Evolutionary conservation across 2,329 filamentous ascomycete genomes (phyloP), one percentile per base, ranked within the genome.

Genomic region (Aspergillus luchuensis): DNA sequence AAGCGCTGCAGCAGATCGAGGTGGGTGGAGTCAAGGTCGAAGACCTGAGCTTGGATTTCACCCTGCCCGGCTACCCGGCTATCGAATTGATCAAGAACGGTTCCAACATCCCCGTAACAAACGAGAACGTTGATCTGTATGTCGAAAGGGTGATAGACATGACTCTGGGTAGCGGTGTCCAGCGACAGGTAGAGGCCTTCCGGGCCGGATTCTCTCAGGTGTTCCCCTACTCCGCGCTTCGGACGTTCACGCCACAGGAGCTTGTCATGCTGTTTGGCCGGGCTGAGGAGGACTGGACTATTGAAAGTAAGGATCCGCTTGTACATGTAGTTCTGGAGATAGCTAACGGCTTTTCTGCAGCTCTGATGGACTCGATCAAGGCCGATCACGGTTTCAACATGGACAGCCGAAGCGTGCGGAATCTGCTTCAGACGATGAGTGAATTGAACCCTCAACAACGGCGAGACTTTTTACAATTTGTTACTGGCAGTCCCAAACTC

Each of bases 331-430:
- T 8, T 17, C 28, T 15, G 4, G 36, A 30, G 2, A 10, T 50
- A 25, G 28, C 73, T 78, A 71, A 77, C 68, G 60, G 67, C 25
- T 1, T 64, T 56, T 28, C 62, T 50, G 47, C 69, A 95, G 91
- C 95, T 61, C 86, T 99, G 43, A 96, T 96, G 86, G 95, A 99
- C 73, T 97, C 94, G 0, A 94, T 99, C 80, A 99, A 99, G 80
- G 95, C 95, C 28, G 95, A 99, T 70, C 95, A 99, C 74, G 95
- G 95, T 8, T 99, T 91, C 81, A 99, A 98, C 70, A 95, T 99
- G 86, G 95, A 99, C 74, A 98, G 94, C 82, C 91, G 89, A 80
- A 97, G 91, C 71, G 92, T 99, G 51, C 92, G 89, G 70, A 98
- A 99, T 70, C 76, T 99, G 66, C 83, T 99, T 17, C 92, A 97